These are phyloP conservation scores for Thecamonas trahens DNA, from an alignment of 78 protist species.

Conservation along the genomic window DNA sequence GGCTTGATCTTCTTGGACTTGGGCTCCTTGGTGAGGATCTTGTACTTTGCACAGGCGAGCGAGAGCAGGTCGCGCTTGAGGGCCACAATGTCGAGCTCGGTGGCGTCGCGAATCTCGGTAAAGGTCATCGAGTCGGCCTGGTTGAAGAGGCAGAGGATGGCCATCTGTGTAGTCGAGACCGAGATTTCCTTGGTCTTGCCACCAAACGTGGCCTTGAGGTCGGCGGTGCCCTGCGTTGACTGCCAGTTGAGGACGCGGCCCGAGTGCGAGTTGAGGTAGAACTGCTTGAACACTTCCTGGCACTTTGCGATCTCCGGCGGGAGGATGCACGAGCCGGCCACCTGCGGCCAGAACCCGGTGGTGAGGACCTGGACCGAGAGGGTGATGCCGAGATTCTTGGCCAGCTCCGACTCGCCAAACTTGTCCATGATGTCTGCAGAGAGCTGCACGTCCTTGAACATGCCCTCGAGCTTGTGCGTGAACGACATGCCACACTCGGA, in stretches of 20 bases:
- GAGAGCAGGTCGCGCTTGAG: constrained; percentile 32
- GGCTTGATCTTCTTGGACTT: neutral
- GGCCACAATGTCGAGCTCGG: constrained; percentile 4
- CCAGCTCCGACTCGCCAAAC: constrained; percentile 18
- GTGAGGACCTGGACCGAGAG: constrained; percentile 77
- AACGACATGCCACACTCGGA: constrained; percentile 86
- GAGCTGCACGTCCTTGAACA: constrained; percentile 88
- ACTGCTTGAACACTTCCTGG: constrained; percentile 37
- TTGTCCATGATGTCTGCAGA: constrained; percentile 60
- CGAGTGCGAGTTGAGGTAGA: constrained; percentile 62
- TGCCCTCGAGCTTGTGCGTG: constrained; percentile 88
- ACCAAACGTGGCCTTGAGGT: constrained; percentile 60
- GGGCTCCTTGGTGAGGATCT: constrained; percentile 3
- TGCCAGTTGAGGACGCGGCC: constrained; percentile 86
- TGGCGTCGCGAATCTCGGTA: constrained; percentile 10
- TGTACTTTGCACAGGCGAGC: constrained; percentile 9
- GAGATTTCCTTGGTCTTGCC: constrained; percentile 5
- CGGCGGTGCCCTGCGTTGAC: constrained; percentile 70
- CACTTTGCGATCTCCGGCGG: neutral
- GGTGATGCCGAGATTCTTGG: neutral
- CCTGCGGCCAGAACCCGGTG: constrained; percentile 84
- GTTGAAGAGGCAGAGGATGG: constrained; percentile 32
- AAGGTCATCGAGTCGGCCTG: neutral
- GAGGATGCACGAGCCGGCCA: neutral
- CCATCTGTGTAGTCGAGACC: constrained; percentile 20